Conservation (phyloP, 768 basidiomycete genomes). For the Suillus bovinus region DNA sequence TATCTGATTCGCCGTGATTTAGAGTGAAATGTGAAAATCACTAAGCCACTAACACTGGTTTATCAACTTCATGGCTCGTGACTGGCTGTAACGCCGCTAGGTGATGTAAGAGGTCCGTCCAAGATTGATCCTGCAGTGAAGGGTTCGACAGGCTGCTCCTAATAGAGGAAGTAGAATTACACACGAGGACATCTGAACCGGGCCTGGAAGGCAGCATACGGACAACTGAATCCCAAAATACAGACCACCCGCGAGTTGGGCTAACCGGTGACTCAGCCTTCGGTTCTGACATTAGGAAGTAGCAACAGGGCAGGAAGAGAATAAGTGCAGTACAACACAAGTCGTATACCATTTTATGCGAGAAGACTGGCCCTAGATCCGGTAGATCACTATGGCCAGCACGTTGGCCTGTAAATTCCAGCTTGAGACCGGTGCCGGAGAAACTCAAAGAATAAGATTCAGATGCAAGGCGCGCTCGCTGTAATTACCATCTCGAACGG, state of each 20-base stretch:
- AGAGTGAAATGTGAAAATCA: background rate
- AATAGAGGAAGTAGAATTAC: background rate
- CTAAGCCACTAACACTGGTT: constrained; percentile 2
- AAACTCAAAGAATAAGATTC: constrained; percentile 6
- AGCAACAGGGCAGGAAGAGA: background rate
- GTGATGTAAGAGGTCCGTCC: background rate
- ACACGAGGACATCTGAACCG: background rate
- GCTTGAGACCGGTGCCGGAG: background rate
- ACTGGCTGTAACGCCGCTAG: background rate
- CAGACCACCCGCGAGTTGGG: background rate
- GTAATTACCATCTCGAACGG: background rate
- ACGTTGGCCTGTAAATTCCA: background rate
- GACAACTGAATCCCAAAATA: background rate
- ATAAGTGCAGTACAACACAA: background rate
- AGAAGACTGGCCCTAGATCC: background rate
- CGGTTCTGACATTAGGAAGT: background rate
- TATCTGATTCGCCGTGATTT: background rate
- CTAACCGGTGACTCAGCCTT: background rate
- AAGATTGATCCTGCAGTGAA: constrained; percentile 1
- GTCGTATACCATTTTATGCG: background rate
- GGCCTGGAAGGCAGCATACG: background rate
- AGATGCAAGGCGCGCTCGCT: background rate
- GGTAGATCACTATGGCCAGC: background rate
- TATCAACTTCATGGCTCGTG: background rate
- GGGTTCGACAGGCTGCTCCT: background rate